A percentile compares a stretch with the other conserved stretches of the same genome.
These are phyloP conservation scores for Acidiella bohemica DNA, from an alignment of 495 filamentous ascomycete species.

Conservation along the genomic window DNA sequence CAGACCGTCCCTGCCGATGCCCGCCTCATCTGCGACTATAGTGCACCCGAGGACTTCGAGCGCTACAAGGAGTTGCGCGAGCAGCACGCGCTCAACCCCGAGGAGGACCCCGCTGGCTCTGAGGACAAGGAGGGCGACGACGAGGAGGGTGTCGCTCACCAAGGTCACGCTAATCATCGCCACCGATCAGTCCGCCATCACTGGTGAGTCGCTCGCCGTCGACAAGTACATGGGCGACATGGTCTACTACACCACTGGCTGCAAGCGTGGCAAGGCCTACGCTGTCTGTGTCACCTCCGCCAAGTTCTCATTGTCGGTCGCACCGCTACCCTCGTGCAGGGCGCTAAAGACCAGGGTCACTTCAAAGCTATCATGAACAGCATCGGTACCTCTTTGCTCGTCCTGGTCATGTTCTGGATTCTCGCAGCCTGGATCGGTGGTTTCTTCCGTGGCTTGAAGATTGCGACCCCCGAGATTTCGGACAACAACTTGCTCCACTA, in stretches of 20 bases:
- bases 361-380: slow-evolving; percentile 78
- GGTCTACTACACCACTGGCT: slow-evolving; percentile 64
- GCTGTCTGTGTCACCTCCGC: slow-evolving; percentile 51
- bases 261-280: slow-evolving; percentile 66
- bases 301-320: slow-evolving; percentile 57
- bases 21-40: slow-evolving; percentile 64
- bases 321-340: slow-evolving; percentile 56
- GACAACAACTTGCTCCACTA: slow-evolving; percentile 48
- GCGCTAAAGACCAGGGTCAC: slow-evolving; percentile 58
- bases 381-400: slow-evolving; percentile 52
- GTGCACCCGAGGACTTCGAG: slow-evolving; percentile 54
- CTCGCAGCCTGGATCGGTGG: slow-evolving; percentile 60
- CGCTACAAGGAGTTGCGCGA: slow-evolving; percentile 56
- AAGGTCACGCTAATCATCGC: slow-evolving; percentile 52
- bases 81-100: slow-evolving; percentile 34
- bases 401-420: slow-evolving; percentile 62
- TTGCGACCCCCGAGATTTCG: slow-evolving; percentile 49
- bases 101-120: slow-evolving; percentile 42
- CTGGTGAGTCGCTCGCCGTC: slow-evolving; percentile 64
- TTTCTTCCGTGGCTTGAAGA: slow-evolving; percentile 57
- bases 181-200: slow-evolving; percentile 62
- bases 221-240: slow-evolving; percentile 65
- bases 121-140: slow-evolving; percentile 32
- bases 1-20: slow-evolving; percentile 61
- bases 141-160: slow-evolving; percentile 29